Evolutionary conservation across 2,329 filamentous ascomycete genomes (phyloP).

Genomic region (Colletotrichum abscissum): DNA sequence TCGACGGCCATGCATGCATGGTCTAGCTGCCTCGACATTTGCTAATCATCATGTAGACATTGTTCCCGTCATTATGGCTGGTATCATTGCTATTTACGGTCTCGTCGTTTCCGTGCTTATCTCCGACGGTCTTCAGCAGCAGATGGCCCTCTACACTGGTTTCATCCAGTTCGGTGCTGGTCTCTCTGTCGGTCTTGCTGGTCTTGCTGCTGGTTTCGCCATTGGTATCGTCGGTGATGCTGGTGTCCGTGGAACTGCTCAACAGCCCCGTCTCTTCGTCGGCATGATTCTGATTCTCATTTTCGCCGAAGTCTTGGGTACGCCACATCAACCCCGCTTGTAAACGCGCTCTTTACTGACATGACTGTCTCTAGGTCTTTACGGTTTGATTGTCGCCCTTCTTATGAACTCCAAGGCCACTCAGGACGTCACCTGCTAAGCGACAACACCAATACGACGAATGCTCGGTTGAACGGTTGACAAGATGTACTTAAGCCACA

Average conservation of each 20-base stretch:
- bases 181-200: conserved; percentile 83
- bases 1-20: background rate
- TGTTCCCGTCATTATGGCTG: conserved; percentile 99
- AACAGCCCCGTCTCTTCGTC: conserved; percentile 89
- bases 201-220: conserved; percentile 86
- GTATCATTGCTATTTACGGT: conserved; percentile 99
- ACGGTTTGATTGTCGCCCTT: conserved; percentile 97
- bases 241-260: conserved; percentile 87
- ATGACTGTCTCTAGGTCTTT: conserved; percentile 77
- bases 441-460: conserved; percentile 36
- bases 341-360: conserved; percentile 39
- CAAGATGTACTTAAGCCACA: conserved; percentile 49
- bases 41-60: conserved; percentile 75
- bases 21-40: conserved; percentile 9
- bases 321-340: conserved; percentile 41
- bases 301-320: conserved; percentile 99
- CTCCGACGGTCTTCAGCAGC: conserved; percentile 80
- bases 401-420: conserved; percentile 98
- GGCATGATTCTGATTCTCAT: conserved; percentile 99
- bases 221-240: conserved; percentile 91
- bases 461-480: conserved; percentile 44
- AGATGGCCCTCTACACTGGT: conserved; percentile 80
- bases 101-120: conserved; percentile 90
- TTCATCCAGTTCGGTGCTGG: conserved; percentile 90
- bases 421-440: conserved; percentile 72